Percentiles rank a stretch among this genome's conserved stretches.
Evolutionary conservation across 768 basidiomycete genomes (phyloP).

Genomic region (Podaxis mareebaensis): DNA sequence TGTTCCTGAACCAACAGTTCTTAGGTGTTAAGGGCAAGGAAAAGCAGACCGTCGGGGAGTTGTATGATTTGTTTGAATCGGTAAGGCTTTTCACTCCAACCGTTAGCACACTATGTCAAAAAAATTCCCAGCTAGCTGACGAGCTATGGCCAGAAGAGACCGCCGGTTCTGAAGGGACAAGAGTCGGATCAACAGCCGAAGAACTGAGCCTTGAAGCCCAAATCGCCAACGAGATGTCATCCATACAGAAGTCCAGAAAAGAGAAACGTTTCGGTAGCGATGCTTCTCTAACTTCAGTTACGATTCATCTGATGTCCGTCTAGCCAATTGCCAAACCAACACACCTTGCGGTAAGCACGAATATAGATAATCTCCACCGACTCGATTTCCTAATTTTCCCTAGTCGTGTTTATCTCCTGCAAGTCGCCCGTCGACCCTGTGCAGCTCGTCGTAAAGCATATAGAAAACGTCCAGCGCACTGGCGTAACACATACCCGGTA

Average conservation of each 20-base stretch:
- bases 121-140: slow-evolving; percentile 53
- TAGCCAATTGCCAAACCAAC: slow-evolving; percentile 78
- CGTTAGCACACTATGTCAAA: slow-evolving; percentile 8
- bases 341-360: slow-evolving; percentile 68
- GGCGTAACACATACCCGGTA: slow-evolving; percentile 70
- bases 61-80: slow-evolving; percentile 77
- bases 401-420: slow-evolving; percentile 82
- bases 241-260: slow-evolving; percentile 64
- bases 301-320: neutral
- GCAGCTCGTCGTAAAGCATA: slow-evolving; percentile 60
- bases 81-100: slow-evolving; percentile 40
- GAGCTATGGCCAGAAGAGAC: slow-evolving; percentile 66
- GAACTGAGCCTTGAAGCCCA: slow-evolving; percentile 65
- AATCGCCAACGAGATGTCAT: slow-evolving; percentile 69
- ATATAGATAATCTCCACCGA: slow-evolving; percentile 1
- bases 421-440: slow-evolving; percentile 79
- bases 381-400: slow-evolving; percentile 11
- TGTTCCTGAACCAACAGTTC: neutral
- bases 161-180: slow-evolving; percentile 33
- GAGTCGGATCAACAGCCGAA: slow-evolving; percentile 28
- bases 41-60: slow-evolving; percentile 71
- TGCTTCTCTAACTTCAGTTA: neutral
- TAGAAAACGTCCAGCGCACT: slow-evolving; percentile 60
- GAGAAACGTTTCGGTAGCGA: slow-evolving; percentile 64
- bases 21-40: slow-evolving; percentile 79